Conservation (phyloP, 768 basidiomycete genomes). For the Trametes cingulata region DNA sequence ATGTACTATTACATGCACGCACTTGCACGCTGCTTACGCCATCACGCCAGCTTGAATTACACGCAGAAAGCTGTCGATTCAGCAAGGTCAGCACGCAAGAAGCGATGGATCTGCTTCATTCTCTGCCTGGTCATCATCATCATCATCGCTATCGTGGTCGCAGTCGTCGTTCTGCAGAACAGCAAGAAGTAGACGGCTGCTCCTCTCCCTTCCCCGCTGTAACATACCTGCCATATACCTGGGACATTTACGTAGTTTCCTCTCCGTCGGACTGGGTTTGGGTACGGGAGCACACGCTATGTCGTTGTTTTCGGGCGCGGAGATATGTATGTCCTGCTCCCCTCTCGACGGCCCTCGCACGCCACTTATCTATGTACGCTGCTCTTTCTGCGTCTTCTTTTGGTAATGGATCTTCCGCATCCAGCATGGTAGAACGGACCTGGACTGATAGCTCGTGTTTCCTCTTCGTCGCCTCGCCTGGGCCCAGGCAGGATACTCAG, state of each 20-base stretch:
- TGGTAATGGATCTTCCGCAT: constrained; percentile 10
- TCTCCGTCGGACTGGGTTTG: constrained; percentile 3
- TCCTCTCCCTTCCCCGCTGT: not conserved
- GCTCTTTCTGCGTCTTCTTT: not conserved
- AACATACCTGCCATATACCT: constrained; percentile 13
- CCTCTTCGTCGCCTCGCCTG: not conserved
- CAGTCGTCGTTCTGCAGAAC: constrained; percentile 53
- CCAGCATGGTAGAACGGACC: not conserved
- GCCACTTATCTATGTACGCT: constrained; percentile 16
- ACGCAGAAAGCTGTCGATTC: constrained; percentile 85
- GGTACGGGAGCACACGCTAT: constrained; percentile 7
- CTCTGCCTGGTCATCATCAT: constrained; percentile 63
- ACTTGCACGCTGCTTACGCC: not conserved
- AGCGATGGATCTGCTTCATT: constrained; percentile 96
- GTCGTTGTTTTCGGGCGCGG: not conserved
- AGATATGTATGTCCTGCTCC: not conserved
- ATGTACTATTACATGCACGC: constrained; percentile 26
- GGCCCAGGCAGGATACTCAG: constrained; percentile 4
- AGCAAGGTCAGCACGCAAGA: constrained; percentile 87
- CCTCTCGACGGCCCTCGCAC: constrained; percentile 6
- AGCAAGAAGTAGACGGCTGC: constrained; percentile 34
- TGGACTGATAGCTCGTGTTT: not conserved
- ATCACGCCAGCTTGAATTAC: constrained; percentile 63
- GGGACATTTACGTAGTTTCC: constrained; percentile 15
- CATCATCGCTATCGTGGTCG: constrained; percentile 64